Evolutionary conservation across 2,329 filamentous ascomycete genomes (phyloP), one percentile per base, ranked within the genome.

Genomic region (Cadophora malorum): DNA sequence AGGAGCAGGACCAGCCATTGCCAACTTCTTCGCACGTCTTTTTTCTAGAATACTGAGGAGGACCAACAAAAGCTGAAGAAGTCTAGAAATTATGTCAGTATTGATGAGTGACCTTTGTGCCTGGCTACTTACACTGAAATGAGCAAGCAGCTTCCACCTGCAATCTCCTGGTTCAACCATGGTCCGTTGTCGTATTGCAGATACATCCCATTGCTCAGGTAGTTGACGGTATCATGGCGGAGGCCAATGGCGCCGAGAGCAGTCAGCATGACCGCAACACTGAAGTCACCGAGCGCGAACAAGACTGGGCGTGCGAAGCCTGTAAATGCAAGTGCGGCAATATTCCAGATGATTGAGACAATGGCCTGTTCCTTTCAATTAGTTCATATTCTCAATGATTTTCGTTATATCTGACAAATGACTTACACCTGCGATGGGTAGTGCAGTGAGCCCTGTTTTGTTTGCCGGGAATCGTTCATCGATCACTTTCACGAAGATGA

Each of bases 161-260:
- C 63, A n/a, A 59, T 50, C 28, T 59, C 55, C 35, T 59, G 41
- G 14, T 35, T 10, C 28, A 56, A 31, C 38, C 33, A 45, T 14
- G 23, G 1, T 23, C 50, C 33, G 19, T 65, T 50, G 10, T 50
- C 41, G 19, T 50, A 59, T 23, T 59, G 25, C 12, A 23, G 19
- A n/a, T 65, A 49, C 45, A 49, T 28, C 16, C 41, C 63, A 28
- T 59, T 65, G n/a, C 35, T 65, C 28, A 65, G 25, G 28, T 65
- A 65, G 28, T 23, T 50, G 19, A 52, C 53, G 10, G 55, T 35
- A 25, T 65, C 63, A 19, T 65, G 63, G 21, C 45, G 45, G 21
- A 65, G 47, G 5, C 63, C 63, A 25, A 50, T 28, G 19, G 45
- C 35, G 23, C 63, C 63, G 19, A 65, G 16, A 21, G 28, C 55